A percentile compares a stretch with the other conserved stretches of the same genome.
phyloP scores from a whole-genome alignment of 257 asterid species.

The Gentiana dahurica region DNA sequence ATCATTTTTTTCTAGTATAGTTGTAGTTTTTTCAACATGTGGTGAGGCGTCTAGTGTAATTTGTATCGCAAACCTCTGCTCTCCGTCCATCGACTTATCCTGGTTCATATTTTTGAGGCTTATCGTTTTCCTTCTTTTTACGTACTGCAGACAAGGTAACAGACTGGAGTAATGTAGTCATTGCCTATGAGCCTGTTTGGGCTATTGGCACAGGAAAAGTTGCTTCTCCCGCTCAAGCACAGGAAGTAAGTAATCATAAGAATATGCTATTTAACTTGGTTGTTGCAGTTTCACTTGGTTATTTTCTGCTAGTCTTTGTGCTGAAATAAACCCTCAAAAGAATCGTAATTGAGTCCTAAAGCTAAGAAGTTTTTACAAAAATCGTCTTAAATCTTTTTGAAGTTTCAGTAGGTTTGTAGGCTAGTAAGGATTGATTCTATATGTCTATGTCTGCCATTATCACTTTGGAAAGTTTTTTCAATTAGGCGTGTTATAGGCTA shows the following conservation, averaged over 20 bases:
- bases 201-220: constrained; percentile 99
- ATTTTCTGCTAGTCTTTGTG: neutral
- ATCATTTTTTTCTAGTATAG: neutral
- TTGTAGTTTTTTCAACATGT: too few relatives aligned
- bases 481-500: too few relatives aligned
- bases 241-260: constrained; percentile 54
- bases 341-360: neutral
- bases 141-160: constrained; percentile 45
- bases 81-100: neutral
- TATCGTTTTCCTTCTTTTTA: constrained; percentile 2
- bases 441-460: too few relatives aligned
- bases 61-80: too few relatives aligned
- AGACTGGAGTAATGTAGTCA: constrained; percentile 76
- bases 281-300: neutral
- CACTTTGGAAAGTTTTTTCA: too few relatives aligned
- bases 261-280: neutral
- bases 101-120: constrained; percentile 1
- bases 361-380: neutral
- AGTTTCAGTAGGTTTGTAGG: too few relatives aligned
- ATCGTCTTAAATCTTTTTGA: too few relatives aligned
- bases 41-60: too few relatives aligned
- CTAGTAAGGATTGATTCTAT: too few relatives aligned
- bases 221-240: constrained; percentile 95
- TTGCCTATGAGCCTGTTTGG: constrained; percentile 99
- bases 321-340: neutral